Evolutionary conservation across 2,329 filamentous ascomycete genomes (phyloP).

Genomic region (Fusarium virguliforme): DNA sequence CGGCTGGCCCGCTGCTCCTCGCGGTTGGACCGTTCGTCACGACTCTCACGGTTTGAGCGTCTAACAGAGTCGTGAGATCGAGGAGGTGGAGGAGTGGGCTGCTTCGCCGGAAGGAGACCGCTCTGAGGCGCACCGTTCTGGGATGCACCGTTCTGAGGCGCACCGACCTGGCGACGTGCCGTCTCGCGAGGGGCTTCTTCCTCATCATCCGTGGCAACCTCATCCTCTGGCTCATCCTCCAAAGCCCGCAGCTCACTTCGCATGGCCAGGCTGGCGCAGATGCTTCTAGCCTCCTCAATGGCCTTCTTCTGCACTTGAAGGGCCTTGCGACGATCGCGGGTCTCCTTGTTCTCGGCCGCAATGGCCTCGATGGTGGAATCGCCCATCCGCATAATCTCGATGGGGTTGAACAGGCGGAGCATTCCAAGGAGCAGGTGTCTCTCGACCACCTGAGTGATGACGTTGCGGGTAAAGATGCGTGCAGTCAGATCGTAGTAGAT

Average conservation of each 20-base stretch:
- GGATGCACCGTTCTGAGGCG: slow-evolving; percentile 35
- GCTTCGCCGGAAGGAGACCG: slow-evolving; percentile 35
- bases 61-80: slow-evolving; percentile 45
- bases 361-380: slow-evolving; percentile 65
- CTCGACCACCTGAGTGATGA: slow-evolving; percentile 69
- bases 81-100: slow-evolving; percentile 28
- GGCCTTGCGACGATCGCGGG: slow-evolving; percentile 64
- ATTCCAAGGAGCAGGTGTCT: slow-evolving; percentile 68
- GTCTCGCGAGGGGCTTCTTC: slow-evolving; percentile 36
- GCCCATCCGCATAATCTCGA: slow-evolving; percentile 66
- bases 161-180: slow-evolving; percentile 39
- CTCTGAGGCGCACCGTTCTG: slow-evolving; percentile 40
- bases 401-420: slow-evolving; percentile 67
- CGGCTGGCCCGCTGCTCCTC: slow-evolving; percentile 45
- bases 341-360: slow-evolving; percentile 69
- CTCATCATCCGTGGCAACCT: slow-evolving; percentile 54
- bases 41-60: slow-evolving; percentile 45
- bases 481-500: slow-evolving; percentile 70
- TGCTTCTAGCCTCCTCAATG: slow-evolving; percentile 66
- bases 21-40: slow-evolving; percentile 45
- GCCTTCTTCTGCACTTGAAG: slow-evolving; percentile 66
- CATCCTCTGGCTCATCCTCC: slow-evolving; percentile 57
- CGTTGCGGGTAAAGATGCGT: slow-evolving; percentile 68
- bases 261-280: slow-evolving; percentile 68
- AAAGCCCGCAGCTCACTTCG: slow-evolving; percentile 65